Conservation (phyloP, 306 rosid genomes). For the Malus sylvestris region DNA sequence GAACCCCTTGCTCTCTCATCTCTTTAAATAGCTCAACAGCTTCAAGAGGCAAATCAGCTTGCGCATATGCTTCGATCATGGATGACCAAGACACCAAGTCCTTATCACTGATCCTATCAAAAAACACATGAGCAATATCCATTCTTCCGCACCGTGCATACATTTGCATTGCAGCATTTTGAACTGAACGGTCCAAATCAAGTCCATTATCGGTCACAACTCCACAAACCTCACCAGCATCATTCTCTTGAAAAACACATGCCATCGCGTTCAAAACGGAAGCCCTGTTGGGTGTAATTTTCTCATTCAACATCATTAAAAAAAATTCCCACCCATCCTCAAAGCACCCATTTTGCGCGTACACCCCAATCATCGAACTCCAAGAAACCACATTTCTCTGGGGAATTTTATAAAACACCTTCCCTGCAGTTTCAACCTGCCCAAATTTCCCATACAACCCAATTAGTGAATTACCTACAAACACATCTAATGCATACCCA, state of each 20-base stretch:
- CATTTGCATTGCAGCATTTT: constrained; percentile 37
- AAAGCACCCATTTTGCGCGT: constrained; percentile 16
- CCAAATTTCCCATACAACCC: constrained; percentile 34
- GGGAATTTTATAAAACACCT: constrained; percentile 29
- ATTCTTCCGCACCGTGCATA: constrained; percentile 37
- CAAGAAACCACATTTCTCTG: constrained; percentile 29
- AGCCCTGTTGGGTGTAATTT: constrained; percentile 25
- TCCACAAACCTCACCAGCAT: constrained; percentile 21
- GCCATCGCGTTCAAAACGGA: constrained; percentile 36
- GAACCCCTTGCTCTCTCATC: constrained; percentile 14
- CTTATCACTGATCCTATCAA: constrained; percentile 27
- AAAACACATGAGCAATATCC: constrained; percentile 22
- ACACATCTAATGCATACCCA: constrained; percentile 19
- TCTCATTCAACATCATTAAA: constrained; percentile 20
- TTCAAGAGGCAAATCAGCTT: constrained; percentile 21
- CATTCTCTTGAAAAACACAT: constrained; percentile 21
- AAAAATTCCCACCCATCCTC: constrained; percentile 14
- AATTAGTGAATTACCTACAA: constrained; percentile 32
- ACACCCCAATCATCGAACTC: constrained; percentile 42
- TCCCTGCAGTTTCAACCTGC: constrained; percentile 13
- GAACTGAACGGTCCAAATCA: constrained; percentile 19
- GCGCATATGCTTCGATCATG: constrained; percentile 35
- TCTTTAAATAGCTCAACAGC: constrained; percentile 31
- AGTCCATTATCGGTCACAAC: constrained; percentile 7
- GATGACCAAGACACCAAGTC: constrained; percentile 46